phyloP scores from a whole-genome alignment of 139 green algal genomes.

The Nannochloris sp. region DNA sequence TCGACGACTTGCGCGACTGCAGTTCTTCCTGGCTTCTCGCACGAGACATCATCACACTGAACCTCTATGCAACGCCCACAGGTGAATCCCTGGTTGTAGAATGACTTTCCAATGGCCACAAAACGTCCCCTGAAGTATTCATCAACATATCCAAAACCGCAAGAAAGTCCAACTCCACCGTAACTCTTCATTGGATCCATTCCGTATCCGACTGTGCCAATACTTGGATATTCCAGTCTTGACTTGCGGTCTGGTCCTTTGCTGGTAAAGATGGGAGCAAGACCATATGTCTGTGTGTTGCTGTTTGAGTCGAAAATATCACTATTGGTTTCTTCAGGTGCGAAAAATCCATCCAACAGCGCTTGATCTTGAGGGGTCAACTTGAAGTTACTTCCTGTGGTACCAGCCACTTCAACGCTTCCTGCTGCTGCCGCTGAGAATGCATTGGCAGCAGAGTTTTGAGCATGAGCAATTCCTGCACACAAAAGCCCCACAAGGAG shows the following conservation, averaged over 20 bases:
- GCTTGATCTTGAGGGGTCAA: not conserved
- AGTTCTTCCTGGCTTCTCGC: constrained; percentile 1
- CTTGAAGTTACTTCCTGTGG: not conserved
- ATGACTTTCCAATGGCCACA: constrained; percentile 14
- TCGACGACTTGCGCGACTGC: constrained; percentile 23
- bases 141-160: constrained; percentile 17
- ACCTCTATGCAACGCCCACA: constrained; percentile 24
- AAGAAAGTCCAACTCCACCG: constrained; percentile 13
- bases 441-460: not conserved
- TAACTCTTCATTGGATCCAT: constrained; percentile 1
- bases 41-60: constrained; percentile 24
- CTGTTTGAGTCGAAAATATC: not conserved
- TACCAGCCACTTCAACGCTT: not conserved
- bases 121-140: constrained; percentile 6
- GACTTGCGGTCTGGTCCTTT: not conserved
- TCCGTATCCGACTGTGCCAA: constrained; percentile 12
- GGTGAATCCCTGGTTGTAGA: constrained; percentile 12
- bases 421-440: not conserved
- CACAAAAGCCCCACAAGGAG: too few species aligned
- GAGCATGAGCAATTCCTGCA: not conserved
- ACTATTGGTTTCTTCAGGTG: not conserved
- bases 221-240: constrained; percentile 10
- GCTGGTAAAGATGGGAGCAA: constrained; percentile 6
- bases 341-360: not conserved
- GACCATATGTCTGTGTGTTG: not conserved